These are phyloP conservation scores for Cladosporium colombiae DNA, from an alignment of 2,329 filamentous ascomycete species.

Conservation along the genomic window DNA sequence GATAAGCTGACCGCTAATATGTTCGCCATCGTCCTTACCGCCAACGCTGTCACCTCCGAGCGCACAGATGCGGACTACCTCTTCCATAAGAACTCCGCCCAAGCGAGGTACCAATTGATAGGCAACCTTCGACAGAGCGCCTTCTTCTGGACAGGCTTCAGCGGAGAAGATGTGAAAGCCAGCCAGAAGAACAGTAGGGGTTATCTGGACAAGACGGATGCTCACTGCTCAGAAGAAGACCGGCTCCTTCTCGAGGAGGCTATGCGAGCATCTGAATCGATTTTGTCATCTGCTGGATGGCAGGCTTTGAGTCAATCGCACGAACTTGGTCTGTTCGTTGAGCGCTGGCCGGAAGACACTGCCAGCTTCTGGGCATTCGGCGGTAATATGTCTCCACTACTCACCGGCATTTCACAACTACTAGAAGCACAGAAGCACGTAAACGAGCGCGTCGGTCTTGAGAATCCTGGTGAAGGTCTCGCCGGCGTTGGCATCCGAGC, in stretches of 20 bases:
- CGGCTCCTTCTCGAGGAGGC: slow-evolving; percentile 61
- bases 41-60: slow-evolving; percentile 87
- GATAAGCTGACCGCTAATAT: slow-evolving; percentile 82
- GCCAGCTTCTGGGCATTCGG: slow-evolving; percentile 68
- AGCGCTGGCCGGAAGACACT: slow-evolving; percentile 64
- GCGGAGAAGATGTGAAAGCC: slow-evolving; percentile 60
- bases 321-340: slow-evolving; percentile 74
- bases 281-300: slow-evolving; percentile 64
- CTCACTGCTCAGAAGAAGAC: slow-evolving; percentile 63
- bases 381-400: slow-evolving; percentile 43
- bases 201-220: slow-evolving; percentile 65
- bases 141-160: slow-evolving; percentile 83
- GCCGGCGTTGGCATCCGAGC: slow-evolving; percentile 35
- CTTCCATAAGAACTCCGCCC: slow-evolving; percentile 74
- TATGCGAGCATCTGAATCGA: slow-evolving; percentile 63
- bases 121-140: slow-evolving; percentile 79
- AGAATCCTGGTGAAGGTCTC: slow-evolving; percentile 36
- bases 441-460: slow-evolving; percentile 35
- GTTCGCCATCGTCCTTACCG: slow-evolving; percentile 79
- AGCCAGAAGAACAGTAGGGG: slow-evolving; percentile 66
- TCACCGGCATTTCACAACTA: slow-evolving; percentile 61
- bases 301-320: slow-evolving; percentile 67
- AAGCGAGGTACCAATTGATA: slow-evolving; percentile 67
- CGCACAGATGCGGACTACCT: slow-evolving; percentile 83
- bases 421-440: slow-evolving; percentile 59